phyloP scores from a whole-genome alignment of 2,329 filamentous ascomycete genomes.

The Calonectria pseudoturangicola region DNA sequence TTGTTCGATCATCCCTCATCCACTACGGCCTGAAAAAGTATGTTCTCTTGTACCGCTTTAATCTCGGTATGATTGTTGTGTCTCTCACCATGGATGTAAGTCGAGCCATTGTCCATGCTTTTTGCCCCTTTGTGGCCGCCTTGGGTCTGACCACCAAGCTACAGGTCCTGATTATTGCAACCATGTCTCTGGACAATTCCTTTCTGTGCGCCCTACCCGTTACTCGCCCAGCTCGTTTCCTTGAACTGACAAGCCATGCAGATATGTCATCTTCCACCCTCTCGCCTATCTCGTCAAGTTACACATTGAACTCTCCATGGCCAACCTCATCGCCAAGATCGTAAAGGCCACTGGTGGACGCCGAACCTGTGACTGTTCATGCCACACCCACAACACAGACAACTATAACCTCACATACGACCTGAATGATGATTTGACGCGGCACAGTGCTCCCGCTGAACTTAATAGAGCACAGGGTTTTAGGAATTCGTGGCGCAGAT shows the following conservation, averaged over 20 bases:
- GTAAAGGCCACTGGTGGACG: constrained; percentile 49
- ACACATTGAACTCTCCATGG: constrained; percentile 54
- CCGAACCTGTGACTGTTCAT: constrained; percentile 48
- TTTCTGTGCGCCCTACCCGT: constrained; percentile 45
- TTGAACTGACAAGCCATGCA: constrained; percentile 26
- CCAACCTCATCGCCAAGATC: constrained; percentile 54
- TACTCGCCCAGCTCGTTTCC: background rate
- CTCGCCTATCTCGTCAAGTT: constrained; percentile 55
- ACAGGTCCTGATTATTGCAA: constrained; percentile 51
- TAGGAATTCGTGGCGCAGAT: constrained; percentile 15
- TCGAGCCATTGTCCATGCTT: background rate
- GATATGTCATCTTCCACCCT: constrained; percentile 53
- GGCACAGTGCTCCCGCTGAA: constrained; percentile 20
- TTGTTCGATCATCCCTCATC: constrained; percentile 67
- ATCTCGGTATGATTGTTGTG: constrained; percentile 55
- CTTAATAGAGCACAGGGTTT: constrained; percentile 4
- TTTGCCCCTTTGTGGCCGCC: background rate
- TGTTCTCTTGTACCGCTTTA: constrained; percentile 64
- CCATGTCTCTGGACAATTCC: constrained; percentile 50
- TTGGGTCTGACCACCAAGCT: constrained; percentile 4
- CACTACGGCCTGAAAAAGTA: constrained; percentile 70
- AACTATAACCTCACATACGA: constrained; percentile 18
- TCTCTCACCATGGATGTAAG: constrained; percentile 57
- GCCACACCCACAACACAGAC: constrained; percentile 39
- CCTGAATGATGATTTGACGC: constrained; percentile 11